These are phyloP conservation scores for Liquidambar formosana DNA, from an alignment of 164 flowering plant species.

Conservation along the genomic window DNA sequence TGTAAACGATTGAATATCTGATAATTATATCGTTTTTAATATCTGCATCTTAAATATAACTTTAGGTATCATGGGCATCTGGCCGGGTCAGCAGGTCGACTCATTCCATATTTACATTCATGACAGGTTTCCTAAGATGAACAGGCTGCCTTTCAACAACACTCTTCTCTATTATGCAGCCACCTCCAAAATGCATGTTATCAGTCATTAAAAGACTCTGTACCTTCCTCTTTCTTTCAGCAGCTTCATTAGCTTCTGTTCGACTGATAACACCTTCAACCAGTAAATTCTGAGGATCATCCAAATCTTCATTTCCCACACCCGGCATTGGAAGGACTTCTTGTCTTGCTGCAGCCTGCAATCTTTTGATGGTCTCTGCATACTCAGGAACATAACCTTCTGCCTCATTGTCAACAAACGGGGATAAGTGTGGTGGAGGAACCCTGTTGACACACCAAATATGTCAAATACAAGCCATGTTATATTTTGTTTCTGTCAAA, in stretches of 20 bases:
- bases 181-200: background rate
- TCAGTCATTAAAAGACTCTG: background rate
- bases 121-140: background rate
- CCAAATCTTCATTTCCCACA: slow-evolving; percentile 57
- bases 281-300: slow-evolving; percentile 68
- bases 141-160: background rate
- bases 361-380: slow-evolving; percentile 73
- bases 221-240: slow-evolving; percentile 73
- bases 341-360: slow-evolving; percentile 75
- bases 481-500: background rate
- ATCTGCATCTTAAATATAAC: no score
- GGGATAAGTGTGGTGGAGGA: slow-evolving; percentile 94
- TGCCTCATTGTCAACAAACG: slow-evolving; percentile 89
- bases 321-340: slow-evolving; percentile 82
- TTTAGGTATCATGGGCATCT: background rate
- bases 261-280: slow-evolving; percentile 69
- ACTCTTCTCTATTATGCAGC: background rate
- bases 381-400: slow-evolving; percentile 93
- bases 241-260: slow-evolving; percentile 76
- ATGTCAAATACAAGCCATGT: background rate
- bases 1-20: no score
- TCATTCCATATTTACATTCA: background rate
- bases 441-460: slow-evolving; percentile 42
- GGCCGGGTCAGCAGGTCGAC: background rate
- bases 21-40: no score